Evolutionary conservation across 768 basidiomycete species (phyloP).

Genomic region (Mrakia frigida): DNA sequence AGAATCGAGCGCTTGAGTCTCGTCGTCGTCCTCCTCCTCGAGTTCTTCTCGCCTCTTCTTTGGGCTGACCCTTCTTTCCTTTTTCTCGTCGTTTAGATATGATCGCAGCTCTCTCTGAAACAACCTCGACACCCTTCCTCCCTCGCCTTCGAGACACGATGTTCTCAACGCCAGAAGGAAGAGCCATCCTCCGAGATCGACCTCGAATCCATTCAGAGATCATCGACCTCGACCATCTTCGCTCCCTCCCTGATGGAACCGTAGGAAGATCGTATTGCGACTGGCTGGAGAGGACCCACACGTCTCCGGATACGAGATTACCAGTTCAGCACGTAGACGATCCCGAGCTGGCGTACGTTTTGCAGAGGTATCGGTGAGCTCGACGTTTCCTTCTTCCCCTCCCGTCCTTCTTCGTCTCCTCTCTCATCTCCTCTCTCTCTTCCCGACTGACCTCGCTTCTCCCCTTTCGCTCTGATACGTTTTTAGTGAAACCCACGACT

Average conservation of each 20-base stretch:
- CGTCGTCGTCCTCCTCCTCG: too few relatives aligned
- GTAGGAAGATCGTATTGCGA: constrained; percentile 80
- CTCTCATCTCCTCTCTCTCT: neutral
- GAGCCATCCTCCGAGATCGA: constrained; percentile 72
- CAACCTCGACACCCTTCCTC: constrained; percentile 74
- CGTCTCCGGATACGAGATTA: constrained; percentile 89
- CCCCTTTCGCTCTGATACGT: neutral
- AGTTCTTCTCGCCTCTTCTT: constrained; percentile 3
- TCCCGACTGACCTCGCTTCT: neutral
- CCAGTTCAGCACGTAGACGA: constrained; percentile 91
- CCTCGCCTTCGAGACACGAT: constrained; percentile 70
- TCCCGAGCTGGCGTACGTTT: constrained; percentile 92
- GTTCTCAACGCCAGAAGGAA: constrained; percentile 73
- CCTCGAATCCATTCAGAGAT: constrained; percentile 74
- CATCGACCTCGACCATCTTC: constrained; percentile 65
- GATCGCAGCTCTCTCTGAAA: constrained; percentile 89
- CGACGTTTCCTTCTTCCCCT: neutral
- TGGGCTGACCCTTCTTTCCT: constrained; percentile 22
- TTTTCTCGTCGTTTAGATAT: constrained; percentile 59
- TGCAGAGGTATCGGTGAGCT: constrained; percentile 77
- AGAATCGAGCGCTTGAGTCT: too few relatives aligned
- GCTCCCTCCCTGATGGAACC: constrained; percentile 65
- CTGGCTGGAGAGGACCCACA: constrained; percentile 81
- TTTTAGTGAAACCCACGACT: constrained; percentile 77
- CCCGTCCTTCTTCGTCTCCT: neutral